A percentile compares a stretch with the other conserved stretches of the same genome.
phyloP scores from a whole-genome alignment of 441 rosid species.

The Francoa sonchifolia region DNA sequence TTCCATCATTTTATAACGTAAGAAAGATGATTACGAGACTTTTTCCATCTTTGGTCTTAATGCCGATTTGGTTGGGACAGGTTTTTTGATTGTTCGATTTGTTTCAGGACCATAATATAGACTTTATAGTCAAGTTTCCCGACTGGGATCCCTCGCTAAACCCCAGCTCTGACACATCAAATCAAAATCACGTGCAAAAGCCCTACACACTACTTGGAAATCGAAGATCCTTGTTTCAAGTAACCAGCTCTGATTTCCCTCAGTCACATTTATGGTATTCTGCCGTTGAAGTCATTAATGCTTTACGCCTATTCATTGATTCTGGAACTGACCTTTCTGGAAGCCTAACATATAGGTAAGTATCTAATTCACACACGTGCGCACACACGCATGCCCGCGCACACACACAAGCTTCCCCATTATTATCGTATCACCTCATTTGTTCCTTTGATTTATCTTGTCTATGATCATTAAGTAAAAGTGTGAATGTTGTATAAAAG shows the following conservation, averaged over 20 bases:
- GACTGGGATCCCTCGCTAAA: constrained; percentile 70
- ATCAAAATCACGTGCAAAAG: constrained; percentile 21
- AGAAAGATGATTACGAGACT: too few species aligned
- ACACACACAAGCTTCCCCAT: neutral
- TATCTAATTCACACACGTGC: too few species aligned
- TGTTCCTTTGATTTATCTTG: neutral
- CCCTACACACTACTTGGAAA: constrained; percentile 18
- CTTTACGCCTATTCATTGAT: constrained; percentile 53
- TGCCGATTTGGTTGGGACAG: too few species aligned
- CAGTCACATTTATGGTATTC: constrained; percentile 89
- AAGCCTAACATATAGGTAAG: constrained; percentile 76
- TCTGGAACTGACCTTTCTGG: constrained; percentile 52
- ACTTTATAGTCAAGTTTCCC: constrained; percentile 83
- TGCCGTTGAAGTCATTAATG: constrained; percentile 39
- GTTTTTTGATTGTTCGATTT: constrained; percentile 10
- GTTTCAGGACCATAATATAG: constrained; percentile 82
- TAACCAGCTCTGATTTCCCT: constrained; percentile 37
- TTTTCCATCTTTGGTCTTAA: too few species aligned
- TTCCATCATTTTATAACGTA: constrained; percentile 2
- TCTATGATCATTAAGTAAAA: neutral
- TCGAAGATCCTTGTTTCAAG: constrained; percentile 51
- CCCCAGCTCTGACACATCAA: constrained; percentile 17
- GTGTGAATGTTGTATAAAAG: constrained; percentile 26
- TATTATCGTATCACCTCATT: neutral
- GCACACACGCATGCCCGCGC: too few species aligned